Conservation (phyloP, 2,329 filamentous ascomycete genomes). For the Curvularia verruculosa region DNA sequence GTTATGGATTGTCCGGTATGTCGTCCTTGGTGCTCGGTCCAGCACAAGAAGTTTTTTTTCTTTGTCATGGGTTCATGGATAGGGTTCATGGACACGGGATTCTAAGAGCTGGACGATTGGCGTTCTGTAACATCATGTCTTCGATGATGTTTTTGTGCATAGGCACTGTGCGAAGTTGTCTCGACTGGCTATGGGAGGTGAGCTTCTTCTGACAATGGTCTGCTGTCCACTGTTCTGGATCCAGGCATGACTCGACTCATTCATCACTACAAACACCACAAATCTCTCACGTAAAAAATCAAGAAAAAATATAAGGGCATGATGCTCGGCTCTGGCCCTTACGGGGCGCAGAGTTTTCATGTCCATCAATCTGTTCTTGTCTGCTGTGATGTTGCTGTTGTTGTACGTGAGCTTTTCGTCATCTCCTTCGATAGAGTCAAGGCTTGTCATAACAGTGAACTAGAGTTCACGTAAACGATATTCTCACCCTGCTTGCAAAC, state of each 20-base stretch:
- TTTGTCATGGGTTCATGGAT: conserved; percentile 24
- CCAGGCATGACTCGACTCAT: conserved; percentile 32
- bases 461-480: no score
- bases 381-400: conserved; percentile 2
- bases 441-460: no score
- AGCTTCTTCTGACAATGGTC: conserved; percentile 24
- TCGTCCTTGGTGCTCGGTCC: conserved; percentile 12
- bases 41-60: conserved; percentile 11
- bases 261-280: conserved; percentile 28
- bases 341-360: conserved; percentile 34
- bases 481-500: no score
- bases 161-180: conserved; percentile 14
- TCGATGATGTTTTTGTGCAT: conserved; percentile 20
- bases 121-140: conserved; percentile 15
- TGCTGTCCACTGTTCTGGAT: conserved; percentile 29
- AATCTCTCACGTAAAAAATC: conserved; percentile 29
- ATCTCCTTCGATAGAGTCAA: background rate
- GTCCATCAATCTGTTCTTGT: conserved; percentile 24
- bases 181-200: conserved; percentile 26
- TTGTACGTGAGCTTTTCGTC: background rate
- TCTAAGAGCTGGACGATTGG: conserved; percentile 17
- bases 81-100: conserved; percentile 18
- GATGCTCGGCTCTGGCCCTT: conserved; percentile 33
- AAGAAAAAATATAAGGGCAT: conserved; percentile 46
- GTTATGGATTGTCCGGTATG: conserved; percentile 17